These are phyloP conservation scores for Nitzschia putrida DNA, from an alignment of 108 stramenopile species.

Conservation along the genomic window DNA sequence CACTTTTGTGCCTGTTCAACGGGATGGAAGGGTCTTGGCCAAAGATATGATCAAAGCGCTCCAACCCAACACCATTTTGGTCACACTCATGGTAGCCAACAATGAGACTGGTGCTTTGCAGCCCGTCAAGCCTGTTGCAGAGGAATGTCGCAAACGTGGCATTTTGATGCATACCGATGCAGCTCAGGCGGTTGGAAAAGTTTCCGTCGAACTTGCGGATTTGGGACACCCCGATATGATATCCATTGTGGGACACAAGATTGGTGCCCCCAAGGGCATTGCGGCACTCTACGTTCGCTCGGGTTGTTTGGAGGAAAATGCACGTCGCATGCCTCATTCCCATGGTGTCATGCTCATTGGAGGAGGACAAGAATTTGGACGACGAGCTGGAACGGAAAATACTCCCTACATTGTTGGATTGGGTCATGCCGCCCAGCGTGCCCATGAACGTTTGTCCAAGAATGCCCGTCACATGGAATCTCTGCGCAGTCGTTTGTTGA, in stretches of 20 bases:
- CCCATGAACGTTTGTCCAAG: conserved; percentile 31
- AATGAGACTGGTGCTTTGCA: conserved; percentile 96
- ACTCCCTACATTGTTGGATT: conserved; percentile 91
- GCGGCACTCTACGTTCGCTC: conserved; percentile 89
- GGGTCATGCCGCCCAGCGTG: conserved; percentile 73
- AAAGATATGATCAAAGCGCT: conserved; percentile 73
- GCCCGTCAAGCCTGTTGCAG: conserved; percentile 78
- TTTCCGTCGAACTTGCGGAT: conserved; percentile 59
- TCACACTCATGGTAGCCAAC: conserved; percentile 96
- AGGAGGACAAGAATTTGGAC: conserved; percentile 84
- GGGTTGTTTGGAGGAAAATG: conserved; percentile 49
- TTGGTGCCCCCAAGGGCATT: conserved; percentile 96
- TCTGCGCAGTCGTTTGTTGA: conserved; percentile 66
- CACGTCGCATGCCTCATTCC: conserved; percentile 22
- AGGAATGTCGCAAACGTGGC: conserved; percentile 57
- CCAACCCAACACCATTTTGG: conserved; percentile 68
- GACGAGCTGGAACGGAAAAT: conserved; percentile 94
- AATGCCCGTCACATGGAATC: conserved; percentile 66
- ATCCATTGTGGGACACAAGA: conserved; percentile 95
- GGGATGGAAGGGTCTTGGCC: conserved; percentile 71
- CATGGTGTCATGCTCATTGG: conserved; percentile 68
- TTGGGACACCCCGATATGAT: conserved; percentile 85
- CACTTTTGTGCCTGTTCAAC: conserved; percentile 85
- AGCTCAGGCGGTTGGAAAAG: conserved; percentile 94
- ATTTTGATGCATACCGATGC: conserved; percentile 96